phyloP scores from a whole-genome alignment of 371 early-diverging fungal genomes.

The Catenaria anguillulae region DNA sequence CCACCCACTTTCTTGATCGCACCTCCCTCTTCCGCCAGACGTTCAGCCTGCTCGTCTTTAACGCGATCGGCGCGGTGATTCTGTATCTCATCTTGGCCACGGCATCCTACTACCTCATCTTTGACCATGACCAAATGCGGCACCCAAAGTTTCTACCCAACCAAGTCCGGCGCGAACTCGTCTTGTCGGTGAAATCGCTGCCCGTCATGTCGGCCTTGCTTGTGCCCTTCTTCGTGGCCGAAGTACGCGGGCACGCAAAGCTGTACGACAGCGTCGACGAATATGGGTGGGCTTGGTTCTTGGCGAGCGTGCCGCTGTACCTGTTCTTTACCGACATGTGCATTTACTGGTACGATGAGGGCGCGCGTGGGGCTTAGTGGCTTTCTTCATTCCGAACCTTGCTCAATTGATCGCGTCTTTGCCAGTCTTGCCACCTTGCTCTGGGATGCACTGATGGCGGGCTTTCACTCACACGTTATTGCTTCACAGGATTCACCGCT shows the following conservation, averaged over 20 bases:
- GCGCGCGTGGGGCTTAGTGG: no score
- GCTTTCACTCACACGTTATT: no score
- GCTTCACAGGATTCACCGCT: slow-evolving; percentile 79
- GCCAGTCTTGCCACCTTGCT: no score
- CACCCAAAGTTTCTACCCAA: slow-evolving; percentile 83
- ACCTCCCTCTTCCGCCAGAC: slow-evolving; percentile 52
- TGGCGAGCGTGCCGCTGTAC: slow-evolving; percentile 48
- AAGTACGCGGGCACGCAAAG: slow-evolving; percentile 70
- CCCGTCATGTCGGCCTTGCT: slow-evolving; percentile 67
- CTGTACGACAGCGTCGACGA: slow-evolving; percentile 50
- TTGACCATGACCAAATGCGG: slow-evolving; percentile 68
- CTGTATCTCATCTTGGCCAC: slow-evolving; percentile 65
- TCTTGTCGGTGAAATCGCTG: slow-evolving; percentile 55
- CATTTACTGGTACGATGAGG: no score
- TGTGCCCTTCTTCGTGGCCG: slow-evolving; percentile 75
- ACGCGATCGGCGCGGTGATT: slow-evolving; percentile 50
- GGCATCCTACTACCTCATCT: slow-evolving; percentile 63
- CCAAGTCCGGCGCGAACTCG: slow-evolving; percentile 73
- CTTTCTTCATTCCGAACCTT: no score
- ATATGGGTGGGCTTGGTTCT: slow-evolving; percentile 54
- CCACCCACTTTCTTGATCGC: slow-evolving; percentile 29
- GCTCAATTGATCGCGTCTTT: no score
- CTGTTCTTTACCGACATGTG: slow-evolving; percentile 80
- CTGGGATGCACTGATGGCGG: no score
- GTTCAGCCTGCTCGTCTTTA: slow-evolving; percentile 48